A percentile compares a stretch with the other conserved stretches of the same genome.
Conservation (phyloP, 192 early-diverging fungal species). For the Entomortierella lignicola region DNA sequence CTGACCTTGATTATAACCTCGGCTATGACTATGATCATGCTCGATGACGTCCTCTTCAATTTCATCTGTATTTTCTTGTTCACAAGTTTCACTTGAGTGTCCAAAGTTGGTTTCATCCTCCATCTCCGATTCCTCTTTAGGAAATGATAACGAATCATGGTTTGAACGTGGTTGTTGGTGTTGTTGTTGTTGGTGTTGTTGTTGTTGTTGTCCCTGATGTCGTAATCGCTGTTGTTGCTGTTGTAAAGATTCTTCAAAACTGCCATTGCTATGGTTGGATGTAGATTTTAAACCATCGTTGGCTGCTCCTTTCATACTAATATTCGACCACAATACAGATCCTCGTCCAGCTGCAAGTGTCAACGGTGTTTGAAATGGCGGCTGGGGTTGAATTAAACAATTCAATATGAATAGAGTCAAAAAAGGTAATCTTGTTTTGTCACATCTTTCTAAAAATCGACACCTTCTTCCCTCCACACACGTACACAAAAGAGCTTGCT, state of each 20-base stretch:
- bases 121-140: not conserved
- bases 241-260: too few species aligned
- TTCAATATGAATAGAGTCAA: not conserved
- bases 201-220: not conserved
- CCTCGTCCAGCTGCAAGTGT: slow-evolving; percentile 50
- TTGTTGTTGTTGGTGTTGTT: slow-evolving; percentile 14
- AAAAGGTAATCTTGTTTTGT: not conserved
- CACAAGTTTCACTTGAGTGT: too few species aligned
- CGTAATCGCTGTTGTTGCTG: not conserved
- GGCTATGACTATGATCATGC: too few species aligned
- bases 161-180: slow-evolving; percentile 1
- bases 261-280: not conserved
- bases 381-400: not conserved
- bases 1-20: too few species aligned
- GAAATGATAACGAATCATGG: slow-evolving; percentile 3
- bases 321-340: slow-evolving; percentile 31
- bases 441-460: too few species aligned
- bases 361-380: slow-evolving; percentile 50
- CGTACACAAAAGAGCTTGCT: too few species aligned
- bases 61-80: not conserved
- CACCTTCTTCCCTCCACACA: too few species aligned
- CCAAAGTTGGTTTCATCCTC: not conserved
- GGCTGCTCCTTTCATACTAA: slow-evolving; percentile 1
- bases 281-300: not conserved
- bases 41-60: not conserved